Evolutionary conservation across 2,329 filamentous ascomycete genomes (phyloP), one percentile per base, ranked within the genome.

Genomic region (Cadophora sp.): DNA sequence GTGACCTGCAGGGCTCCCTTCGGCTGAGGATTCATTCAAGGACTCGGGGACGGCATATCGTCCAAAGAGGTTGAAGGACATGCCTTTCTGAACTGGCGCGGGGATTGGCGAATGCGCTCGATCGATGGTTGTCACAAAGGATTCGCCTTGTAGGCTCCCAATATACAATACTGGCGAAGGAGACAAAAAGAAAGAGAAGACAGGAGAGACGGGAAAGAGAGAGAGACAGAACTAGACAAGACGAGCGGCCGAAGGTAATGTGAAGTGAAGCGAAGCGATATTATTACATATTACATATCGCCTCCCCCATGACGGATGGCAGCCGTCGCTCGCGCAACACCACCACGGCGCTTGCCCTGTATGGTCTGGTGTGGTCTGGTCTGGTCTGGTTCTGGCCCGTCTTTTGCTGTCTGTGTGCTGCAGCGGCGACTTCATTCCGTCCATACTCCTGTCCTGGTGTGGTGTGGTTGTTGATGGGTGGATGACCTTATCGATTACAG

Each of bases 401-500:
- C 40, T 16, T 37, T 8, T 37, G 1, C 34, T 37, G 34, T 37
- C 34, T 37, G 31, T 43, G 40, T 43, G 40, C 14, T 16, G 40
- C 40, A 43, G 14, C 40, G 40, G 40, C 8, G 14, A 16, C 16
- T 19, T 43, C 40, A 14, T 43, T 43, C 40, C 40, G 40, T 16
- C 40, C 40, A 14, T 16, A 14, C 40, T 43, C 19, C 19, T 14
- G 19, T 4, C 4, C 31, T 34, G 31, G 31, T 8, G 19, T 48
- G 19, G 43, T n/a, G 5, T 48, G 43, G 43, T 14, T n/a, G 43
- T 2, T 40, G 29, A 2, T 26, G 29, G 27, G 24, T 3, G 16
- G 19, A 16, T 37, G 55, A 16, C 24, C 29, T 62, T 46, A 62
- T 62, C 60, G 60, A 62, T 62, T 46, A 62, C 9, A n/a, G n/a